A percentile compares a stretch with the other conserved stretches of the same genome.
Conservation (phyloP, 2,329 filamentous ascomycete genomes). For the Xylaria digitata region DNA sequence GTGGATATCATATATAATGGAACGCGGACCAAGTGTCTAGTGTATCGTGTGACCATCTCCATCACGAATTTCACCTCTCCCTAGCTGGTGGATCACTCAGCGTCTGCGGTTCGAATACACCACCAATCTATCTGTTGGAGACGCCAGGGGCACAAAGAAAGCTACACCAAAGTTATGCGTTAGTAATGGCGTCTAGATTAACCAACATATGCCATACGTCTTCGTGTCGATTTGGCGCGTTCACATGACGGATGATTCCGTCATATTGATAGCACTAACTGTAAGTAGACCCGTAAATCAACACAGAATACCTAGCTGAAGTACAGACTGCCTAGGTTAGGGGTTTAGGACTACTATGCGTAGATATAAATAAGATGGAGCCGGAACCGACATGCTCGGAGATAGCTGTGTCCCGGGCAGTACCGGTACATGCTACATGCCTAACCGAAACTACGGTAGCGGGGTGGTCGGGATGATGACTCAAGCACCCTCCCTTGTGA, state of each 20-base stretch:
- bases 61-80: background rate
- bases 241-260: background rate
- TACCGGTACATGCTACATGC: background rate
- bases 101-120: conserved; percentile 1
- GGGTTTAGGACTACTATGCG: no score
- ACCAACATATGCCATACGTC: background rate
- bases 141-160: background rate
- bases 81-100: background rate
- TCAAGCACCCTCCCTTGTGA: conserved; percentile 12
- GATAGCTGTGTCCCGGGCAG: conserved; percentile 12
- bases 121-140: background rate
- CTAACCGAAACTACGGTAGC: background rate
- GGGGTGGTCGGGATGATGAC: conserved; percentile 15
- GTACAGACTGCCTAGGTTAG: no score
- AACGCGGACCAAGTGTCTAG: no score
- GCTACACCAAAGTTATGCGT: background rate
- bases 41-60: no score
- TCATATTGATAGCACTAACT: background rate
- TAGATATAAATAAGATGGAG: no score
- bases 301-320: background rate
- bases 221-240: background rate
- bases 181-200: background rate
- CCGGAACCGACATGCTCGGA: conserved; percentile 2
- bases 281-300: background rate
- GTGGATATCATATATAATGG: no score